Conservation (phyloP, 805 yeast species). For the Wickerhamiella domercqiae region DNA sequence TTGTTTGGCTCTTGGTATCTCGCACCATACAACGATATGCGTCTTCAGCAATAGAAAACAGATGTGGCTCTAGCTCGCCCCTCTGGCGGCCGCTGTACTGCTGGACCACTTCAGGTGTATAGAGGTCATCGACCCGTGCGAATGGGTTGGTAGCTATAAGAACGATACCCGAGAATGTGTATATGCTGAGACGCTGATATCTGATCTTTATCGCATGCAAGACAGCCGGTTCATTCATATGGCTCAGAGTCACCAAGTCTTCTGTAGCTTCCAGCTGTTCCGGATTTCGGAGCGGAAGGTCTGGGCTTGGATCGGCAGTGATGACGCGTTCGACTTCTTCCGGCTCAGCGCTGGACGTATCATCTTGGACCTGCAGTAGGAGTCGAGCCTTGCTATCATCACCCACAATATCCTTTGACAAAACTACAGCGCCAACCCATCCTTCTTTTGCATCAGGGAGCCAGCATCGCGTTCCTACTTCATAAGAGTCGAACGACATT, state of each 20-base stretch:
- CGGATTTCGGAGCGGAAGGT: slow-evolving; percentile 74
- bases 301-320: slow-evolving; percentile 35
- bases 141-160: slow-evolving; percentile 93
- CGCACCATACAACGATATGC: slow-evolving; percentile 90
- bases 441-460: slow-evolving; percentile 58
- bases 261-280: slow-evolving; percentile 86
- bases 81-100: slow-evolving; percentile 85
- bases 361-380: slow-evolving; percentile 28
- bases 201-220: slow-evolving; percentile 83
- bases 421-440: slow-evolving; percentile 48
- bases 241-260: slow-evolving; percentile 82
- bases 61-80: slow-evolving; percentile 93
- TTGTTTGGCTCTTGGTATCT: slow-evolving; percentile 77
- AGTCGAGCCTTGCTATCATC: slow-evolving; percentile 33
- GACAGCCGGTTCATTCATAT: slow-evolving; percentile 91
- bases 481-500: slow-evolving; percentile 15
- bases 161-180: slow-evolving; percentile 93
- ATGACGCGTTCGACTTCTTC: slow-evolving; percentile 10
- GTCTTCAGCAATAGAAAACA: slow-evolving; percentile 95
- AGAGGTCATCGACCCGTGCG: slow-evolving; percentile 78
- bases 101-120: slow-evolving; percentile 84
- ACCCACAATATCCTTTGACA: slow-evolving; percentile 32
- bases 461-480: slow-evolving; percentile 42
- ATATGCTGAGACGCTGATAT: slow-evolving; percentile 77
- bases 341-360: slow-evolving; percentile 9